Conservation (phyloP, 2,329 filamentous ascomycete genomes). For the Pseudogymnoascus sp. region DNA sequence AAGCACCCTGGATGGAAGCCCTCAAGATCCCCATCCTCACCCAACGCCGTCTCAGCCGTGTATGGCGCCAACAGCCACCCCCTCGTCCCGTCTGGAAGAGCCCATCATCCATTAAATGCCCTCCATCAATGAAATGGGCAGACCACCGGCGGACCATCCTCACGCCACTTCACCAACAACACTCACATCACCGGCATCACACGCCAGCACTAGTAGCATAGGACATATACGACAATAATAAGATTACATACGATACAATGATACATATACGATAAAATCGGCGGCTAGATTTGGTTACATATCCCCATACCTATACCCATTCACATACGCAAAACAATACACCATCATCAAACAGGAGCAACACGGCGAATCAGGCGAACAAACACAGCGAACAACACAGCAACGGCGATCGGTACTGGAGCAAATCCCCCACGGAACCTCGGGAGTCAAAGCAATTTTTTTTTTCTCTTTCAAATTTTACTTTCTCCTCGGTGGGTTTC, state of each 20-base stretch:
- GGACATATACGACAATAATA: background rate
- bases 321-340: background rate
- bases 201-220: background rate
- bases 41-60: background rate
- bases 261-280: background rate
- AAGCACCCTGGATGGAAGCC: background rate
- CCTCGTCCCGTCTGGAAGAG: background rate
- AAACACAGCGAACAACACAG: background rate
- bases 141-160: background rate
- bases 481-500: background rate
- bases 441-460: background rate
- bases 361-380: background rate
- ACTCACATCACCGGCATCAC: background rate
- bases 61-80: background rate
- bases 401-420: background rate
- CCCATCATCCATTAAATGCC: background rate
- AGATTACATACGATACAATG: background rate
- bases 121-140: background rate
- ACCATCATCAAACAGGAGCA: background rate
- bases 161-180: background rate
- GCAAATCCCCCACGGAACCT: background rate
- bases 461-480: background rate
- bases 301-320: background rate
- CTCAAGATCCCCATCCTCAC: conserved; percentile 1
- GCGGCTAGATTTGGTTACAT: background rate